Conservation (phyloP, 306 rosid genomes). For the Elaeagnus macrophylla region DNA sequence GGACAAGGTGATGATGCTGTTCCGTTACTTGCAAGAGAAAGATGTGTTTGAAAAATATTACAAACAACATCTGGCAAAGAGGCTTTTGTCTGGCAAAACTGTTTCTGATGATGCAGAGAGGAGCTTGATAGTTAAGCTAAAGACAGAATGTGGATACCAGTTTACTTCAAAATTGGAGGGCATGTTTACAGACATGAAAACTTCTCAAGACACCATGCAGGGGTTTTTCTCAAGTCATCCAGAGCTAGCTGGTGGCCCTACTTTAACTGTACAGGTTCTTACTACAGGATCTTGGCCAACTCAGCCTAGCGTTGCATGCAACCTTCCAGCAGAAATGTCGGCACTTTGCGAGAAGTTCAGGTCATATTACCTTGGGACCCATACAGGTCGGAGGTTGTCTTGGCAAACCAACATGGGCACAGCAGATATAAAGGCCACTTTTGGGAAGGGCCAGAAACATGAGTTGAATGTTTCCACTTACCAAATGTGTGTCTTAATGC, state of each 20-base stretch:
- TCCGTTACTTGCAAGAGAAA: constrained; percentile 74
- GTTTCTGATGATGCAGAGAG: constrained; percentile 81
- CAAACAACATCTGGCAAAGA: constrained; percentile 80
- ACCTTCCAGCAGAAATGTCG: constrained; percentile 69
- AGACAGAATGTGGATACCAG: constrained; percentile 77
- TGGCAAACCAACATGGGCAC: constrained; percentile 90
- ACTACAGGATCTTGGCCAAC: constrained; percentile 86
- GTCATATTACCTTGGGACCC: constrained; percentile 69
- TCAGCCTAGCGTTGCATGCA: constrained; percentile 58
- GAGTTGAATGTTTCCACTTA: constrained; percentile 78
- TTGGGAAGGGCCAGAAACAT: constrained; percentile 71
- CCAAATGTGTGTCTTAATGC: constrained; percentile 87
- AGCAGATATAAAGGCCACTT: constrained; percentile 71
- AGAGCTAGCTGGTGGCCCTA: constrained; percentile 61
- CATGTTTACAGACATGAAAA: constrained; percentile 82
- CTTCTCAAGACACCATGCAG: constrained; percentile 67
- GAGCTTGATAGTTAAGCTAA: constrained; percentile 77
- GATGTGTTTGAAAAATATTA: constrained; percentile 77
- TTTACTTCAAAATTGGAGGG: constrained; percentile 78
- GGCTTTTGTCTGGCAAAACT: constrained; percentile 74
- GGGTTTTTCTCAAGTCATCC: constrained; percentile 53
- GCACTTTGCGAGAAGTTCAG: constrained; percentile 64
- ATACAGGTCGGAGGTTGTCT: constrained; percentile 66
- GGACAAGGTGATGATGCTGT: constrained; percentile 77
- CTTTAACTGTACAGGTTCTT: constrained; percentile 67